Base-by-base conservation (phyloP, 2,329 filamentous ascomycete genomes). In the Didymella pomorum region DNA sequence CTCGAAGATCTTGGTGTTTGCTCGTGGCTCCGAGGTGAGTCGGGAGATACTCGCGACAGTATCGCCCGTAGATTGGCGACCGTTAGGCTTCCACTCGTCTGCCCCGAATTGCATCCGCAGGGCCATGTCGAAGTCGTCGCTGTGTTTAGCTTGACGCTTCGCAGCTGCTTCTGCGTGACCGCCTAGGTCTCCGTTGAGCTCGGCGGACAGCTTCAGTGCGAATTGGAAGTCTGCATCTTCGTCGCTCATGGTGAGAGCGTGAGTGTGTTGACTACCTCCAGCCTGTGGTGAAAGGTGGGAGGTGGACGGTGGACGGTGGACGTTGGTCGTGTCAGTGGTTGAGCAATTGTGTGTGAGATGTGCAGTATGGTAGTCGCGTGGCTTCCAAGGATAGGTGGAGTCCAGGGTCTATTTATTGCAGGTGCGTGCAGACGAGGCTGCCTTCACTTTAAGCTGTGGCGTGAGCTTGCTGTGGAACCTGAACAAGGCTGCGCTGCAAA, bases 151-250 rank as follows among this genome's bases (percentile, higher is more conserved):
- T 31, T 33, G 31, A 12, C 33, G 52, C 20, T 48, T 56, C 12
- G 50, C 37, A 8, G 52, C 41, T 42, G 51, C 49, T 8, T 52
- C 49, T 23, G 23, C 44, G 16, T 52, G 43, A 4, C 37, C 44
- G 10, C 28, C 35, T 10, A 31, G 23, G 3, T 58, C 47, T 18
- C 41, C 55, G 21, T 62, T 56, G 23, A 61, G 33, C 39, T 61
- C 57, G 11, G 58, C 55, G 21, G 61, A 61, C 9, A 61, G 26
- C 18, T 48, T 37, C 55, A 58, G 20, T 11, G 55, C 49, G 18
- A 29, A 33, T 33, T 58, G 43, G 4, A 54, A 46, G 16, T 50
- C 50, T 1, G 14, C 10, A 8, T 53, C 45, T 31, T 45, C 31
- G 16, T 20, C 20, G 25, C 37, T 29, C 55, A 58, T 53, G 29